Evolutionary conservation across 331 rosid genomes (phyloP).

Genomic region (Saraca asoca): DNA sequence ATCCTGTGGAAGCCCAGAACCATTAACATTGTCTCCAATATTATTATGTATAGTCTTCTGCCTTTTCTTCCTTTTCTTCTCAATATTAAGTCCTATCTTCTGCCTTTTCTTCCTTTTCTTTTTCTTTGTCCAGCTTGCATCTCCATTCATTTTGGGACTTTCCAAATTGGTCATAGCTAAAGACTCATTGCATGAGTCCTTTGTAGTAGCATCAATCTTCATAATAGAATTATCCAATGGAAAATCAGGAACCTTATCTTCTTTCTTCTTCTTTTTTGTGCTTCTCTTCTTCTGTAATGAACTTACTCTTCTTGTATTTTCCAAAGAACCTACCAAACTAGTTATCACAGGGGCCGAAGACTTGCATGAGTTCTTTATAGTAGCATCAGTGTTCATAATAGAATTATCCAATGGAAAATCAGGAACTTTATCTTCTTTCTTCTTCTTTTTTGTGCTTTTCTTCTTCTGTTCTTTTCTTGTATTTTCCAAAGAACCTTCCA

Average conservation of each 20-base stretch:
- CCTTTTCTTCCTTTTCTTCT: slow-evolving; percentile 34
- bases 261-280: no score
- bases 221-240: slow-evolving; percentile 15
- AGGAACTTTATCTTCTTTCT: no score
- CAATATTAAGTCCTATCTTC: slow-evolving; percentile 26
- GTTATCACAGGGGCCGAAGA: not conserved
- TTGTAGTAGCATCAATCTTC: slow-evolving; percentile 16
- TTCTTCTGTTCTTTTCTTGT: no score
- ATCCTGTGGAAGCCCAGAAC: slow-evolving; percentile 23
- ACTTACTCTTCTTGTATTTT: slow-evolving; percentile 23
- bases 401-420: no score
- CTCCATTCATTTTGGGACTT: slow-evolving; percentile 27
- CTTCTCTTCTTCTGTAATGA: slow-evolving; percentile 9
- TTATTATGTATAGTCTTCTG: slow-evolving; percentile 22
- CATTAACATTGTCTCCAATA: slow-evolving; percentile 23
- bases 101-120: slow-evolving; percentile 33
- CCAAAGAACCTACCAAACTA: slow-evolving; percentile 29
- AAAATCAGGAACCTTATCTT: slow-evolving; percentile 12
- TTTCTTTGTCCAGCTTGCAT: slow-evolving; percentile 26
- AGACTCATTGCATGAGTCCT: slow-evolving; percentile 30
- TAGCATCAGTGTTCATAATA: no score
- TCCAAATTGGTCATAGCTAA: slow-evolving; percentile 28
- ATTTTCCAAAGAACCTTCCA: slow-evolving; percentile 14
- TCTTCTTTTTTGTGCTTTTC: no score
- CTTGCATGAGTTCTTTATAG: no score